Evolutionary conservation across 2,329 filamentous ascomycete species (phyloP).

Genomic region (Alternaria arbusti): DNA sequence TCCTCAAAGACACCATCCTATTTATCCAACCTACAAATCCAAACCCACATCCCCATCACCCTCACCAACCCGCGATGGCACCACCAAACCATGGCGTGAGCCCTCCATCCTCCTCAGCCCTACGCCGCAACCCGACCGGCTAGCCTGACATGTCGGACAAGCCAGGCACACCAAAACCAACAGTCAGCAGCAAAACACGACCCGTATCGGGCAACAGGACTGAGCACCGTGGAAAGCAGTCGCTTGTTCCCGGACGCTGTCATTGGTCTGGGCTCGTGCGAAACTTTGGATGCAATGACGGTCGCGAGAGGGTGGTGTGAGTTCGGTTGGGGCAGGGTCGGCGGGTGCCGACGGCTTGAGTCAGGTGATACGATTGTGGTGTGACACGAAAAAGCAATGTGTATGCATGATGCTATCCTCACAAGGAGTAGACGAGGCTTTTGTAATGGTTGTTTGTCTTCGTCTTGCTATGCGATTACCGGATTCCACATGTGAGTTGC

Average conservation of each 20-base stretch:
- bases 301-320: conserved; percentile 38
- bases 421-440: fast-evolving
- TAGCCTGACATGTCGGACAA: conserved; percentile 8
- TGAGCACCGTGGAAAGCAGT: not conserved
- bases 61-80: not conserved
- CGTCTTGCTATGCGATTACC: not conserved
- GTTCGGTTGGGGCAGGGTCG: conserved; percentile 15
- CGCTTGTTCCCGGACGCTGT: conserved; percentile 8
- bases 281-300: not conserved
- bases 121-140: not conserved
- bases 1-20: not conserved
- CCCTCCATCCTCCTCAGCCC: not conserved
- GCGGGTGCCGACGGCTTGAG: conserved; percentile 28
- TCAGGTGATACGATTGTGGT: conserved; percentile 10
- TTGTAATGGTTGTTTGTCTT: not conserved
- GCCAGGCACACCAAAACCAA: not conserved
- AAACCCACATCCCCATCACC: not conserved
- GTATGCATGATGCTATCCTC: not conserved
- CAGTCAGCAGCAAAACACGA: not conserved
- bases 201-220: not conserved
- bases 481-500: not conserved
- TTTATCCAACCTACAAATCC: not conserved
- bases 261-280: not conserved
- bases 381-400: not conserved
- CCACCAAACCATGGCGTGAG: conserved; percentile 9